These are phyloP conservation scores for Neurospora sp. DNA, from an alignment of 495 filamentous ascomycete species.

Conservation along the genomic window DNA sequence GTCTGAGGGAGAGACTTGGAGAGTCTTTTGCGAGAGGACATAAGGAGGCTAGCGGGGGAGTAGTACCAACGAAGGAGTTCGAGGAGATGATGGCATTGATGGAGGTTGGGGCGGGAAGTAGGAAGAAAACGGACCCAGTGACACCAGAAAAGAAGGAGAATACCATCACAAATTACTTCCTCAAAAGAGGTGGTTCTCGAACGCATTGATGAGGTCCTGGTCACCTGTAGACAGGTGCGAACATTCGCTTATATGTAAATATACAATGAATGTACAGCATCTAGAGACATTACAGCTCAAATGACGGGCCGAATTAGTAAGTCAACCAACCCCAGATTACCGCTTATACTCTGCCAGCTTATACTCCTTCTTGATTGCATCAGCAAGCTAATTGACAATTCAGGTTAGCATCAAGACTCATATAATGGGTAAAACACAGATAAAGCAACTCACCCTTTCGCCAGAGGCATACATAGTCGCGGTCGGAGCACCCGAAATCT, in stretches of 20 bases:
- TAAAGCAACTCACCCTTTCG: slow-evolving; percentile 30
- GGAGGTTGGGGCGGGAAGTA: slow-evolving; percentile 40
- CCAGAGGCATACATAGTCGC: slow-evolving; percentile 43
- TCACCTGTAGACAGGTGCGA: neutral
- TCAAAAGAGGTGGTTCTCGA: neutral
- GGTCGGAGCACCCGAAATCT: slow-evolving; percentile 32
- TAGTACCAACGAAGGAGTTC: slow-evolving; percentile 42
- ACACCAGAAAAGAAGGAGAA: neutral
- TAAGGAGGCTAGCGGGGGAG: slow-evolving; percentile 48
- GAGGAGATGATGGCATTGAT: slow-evolving; percentile 46
- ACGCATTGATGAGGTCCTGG: neutral
- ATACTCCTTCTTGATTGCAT: slow-evolving; percentile 20
- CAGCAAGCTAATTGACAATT: slow-evolving; percentile 9
- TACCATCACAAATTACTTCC: neutral
- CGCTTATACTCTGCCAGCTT: slow-evolving; percentile 4
- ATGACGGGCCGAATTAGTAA: neutral
- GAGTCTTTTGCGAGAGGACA: slow-evolving; percentile 49
- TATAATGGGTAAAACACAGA: neutral
- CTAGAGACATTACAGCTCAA: neutral
- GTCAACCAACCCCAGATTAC: neutral
- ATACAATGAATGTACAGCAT: neutral
- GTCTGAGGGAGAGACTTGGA: slow-evolving; percentile 38
- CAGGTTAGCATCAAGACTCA: neutral
- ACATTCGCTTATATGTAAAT: neutral
- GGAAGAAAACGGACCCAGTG: slow-evolving; percentile 3